phyloP scores from a whole-genome alignment of 768 basidiomycete species.

The Auricularia sp. region DNA sequence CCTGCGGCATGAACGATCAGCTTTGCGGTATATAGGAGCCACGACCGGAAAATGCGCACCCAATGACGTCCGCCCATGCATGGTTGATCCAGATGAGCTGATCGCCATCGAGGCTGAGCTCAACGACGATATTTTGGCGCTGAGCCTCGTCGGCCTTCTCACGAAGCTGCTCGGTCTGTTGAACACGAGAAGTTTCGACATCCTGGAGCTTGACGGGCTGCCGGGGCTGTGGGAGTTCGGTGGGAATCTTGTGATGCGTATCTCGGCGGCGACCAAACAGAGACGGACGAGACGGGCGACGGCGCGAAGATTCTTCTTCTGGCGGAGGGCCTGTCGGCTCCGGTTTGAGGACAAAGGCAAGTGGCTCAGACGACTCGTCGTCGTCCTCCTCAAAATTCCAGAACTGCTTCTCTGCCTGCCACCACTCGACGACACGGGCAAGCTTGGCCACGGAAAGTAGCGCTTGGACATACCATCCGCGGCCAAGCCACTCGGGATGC shows the following conservation, averaged over 20 bases:
- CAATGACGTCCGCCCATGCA: conserved; percentile 86
- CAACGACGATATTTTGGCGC: conserved; percentile 92
- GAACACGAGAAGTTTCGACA: conserved; percentile 36
- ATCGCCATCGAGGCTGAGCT: conserved; percentile 88
- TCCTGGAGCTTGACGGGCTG: not conserved
- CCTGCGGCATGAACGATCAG: conserved; percentile 30
- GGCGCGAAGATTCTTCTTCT: not conserved
- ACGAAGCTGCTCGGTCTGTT: conserved; percentile 79
- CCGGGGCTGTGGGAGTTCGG: not conserved
- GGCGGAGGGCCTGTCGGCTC: conserved; percentile 41
- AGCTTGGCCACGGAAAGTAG: conserved; percentile 92
- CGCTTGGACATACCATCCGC: conserved; percentile 97
- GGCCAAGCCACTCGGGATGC: conserved; percentile 94
- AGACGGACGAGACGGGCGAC: not conserved
- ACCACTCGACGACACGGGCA: conserved; percentile 96
- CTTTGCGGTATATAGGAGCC: not conserved
- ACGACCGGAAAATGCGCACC: conserved; percentile 39
- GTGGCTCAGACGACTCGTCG: conserved; percentile 80
- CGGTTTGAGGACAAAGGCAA: conserved; percentile 90
- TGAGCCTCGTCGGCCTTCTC: conserved; percentile 91
- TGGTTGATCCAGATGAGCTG: conserved; percentile 94
- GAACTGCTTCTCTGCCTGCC: conserved; percentile 98
- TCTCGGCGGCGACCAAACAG: not conserved
- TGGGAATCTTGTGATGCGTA: not conserved
- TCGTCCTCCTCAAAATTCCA: conserved; percentile 97